Conservation (phyloP, 208 protist species). For the Vickermania ingenoplastis region DNA sequence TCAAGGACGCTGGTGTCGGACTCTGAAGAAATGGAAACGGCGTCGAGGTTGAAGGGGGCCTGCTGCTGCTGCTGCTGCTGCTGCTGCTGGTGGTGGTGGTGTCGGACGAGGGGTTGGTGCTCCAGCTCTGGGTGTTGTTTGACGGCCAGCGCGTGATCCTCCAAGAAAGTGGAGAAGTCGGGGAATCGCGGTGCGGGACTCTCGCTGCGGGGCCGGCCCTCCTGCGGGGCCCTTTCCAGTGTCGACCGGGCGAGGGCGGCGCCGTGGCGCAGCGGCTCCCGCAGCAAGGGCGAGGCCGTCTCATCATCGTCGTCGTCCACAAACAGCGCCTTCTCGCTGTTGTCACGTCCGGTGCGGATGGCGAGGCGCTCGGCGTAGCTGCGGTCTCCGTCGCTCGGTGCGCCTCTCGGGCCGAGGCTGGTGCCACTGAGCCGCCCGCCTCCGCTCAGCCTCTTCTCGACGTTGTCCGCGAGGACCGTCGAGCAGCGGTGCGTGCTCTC, state of each 20-base stretch:
- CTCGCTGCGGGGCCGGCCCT: constrained; percentile 16
- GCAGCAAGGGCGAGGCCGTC: neutral
- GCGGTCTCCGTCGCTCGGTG: neutral
- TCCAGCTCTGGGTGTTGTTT: constrained; percentile 10
- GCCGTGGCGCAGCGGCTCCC: neutral
- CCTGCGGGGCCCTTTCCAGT: neutral
- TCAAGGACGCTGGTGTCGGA: neutral
- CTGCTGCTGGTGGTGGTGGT: neutral
- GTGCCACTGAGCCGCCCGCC: neutral
- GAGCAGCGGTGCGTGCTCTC: neutral
- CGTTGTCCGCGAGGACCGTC: neutral
- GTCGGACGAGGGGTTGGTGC: constrained; percentile 4
- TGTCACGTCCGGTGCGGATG: neutral
- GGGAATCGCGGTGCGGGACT: constrained; percentile 80
- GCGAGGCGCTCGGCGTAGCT: neutral
- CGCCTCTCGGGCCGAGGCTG: neutral
- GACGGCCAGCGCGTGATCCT: constrained; percentile 31
- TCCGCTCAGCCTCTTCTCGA: neutral
- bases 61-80: neutral
- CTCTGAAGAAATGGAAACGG: neutral
- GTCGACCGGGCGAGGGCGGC: neutral
- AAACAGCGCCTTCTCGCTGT: neutral
- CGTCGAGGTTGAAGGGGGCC: neutral
- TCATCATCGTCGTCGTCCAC: neutral
- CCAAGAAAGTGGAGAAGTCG: constrained; percentile 59